Evolutionary conservation across 164 flowering plant genomes (phyloP).

Genomic region (Nymphaea thermarum): DNA sequence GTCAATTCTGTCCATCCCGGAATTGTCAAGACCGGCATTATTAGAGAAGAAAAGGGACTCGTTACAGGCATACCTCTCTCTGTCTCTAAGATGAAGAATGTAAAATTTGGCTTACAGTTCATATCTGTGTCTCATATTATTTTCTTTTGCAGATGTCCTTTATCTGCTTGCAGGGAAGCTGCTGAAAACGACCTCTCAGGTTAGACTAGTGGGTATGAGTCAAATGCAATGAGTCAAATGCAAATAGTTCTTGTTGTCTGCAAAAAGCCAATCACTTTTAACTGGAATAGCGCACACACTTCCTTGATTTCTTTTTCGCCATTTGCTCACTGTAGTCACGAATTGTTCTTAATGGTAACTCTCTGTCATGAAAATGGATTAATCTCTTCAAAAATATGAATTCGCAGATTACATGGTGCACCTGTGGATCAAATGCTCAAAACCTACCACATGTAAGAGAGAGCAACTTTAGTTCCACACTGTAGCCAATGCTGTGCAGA

Average conservation of each 20-base stretch:
- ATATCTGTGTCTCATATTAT: not conserved
- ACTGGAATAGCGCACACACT: not conserved
- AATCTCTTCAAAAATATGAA: no score
- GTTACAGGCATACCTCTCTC: slow-evolving; percentile 43
- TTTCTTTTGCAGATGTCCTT: slow-evolving; percentile 56
- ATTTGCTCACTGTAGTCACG: not conserved
- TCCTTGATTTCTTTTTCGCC: not conserved
- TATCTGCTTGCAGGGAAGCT: slow-evolving; percentile 77
- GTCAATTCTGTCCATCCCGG: slow-evolving; percentile 98
- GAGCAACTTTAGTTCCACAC: not conserved
- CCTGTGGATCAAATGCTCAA: not conserved
- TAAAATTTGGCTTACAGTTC: not conserved
- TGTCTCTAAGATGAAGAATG: not conserved
- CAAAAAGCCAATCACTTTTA: not conserved
- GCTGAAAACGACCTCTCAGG: slow-evolving; percentile 78
- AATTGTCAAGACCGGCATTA: slow-evolving; percentile 87
- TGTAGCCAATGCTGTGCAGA: not conserved
- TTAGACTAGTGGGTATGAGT: slow-evolving; percentile 12
- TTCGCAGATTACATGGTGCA: no score
- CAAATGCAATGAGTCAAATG: not conserved
- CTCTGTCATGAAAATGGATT: not conserved
- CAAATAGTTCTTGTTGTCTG: not conserved
- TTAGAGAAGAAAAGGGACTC: slow-evolving; percentile 69
- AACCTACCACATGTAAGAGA: not conserved
- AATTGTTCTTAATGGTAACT: not conserved